These are phyloP conservation scores for Fonsecaea multimorphosa DNA, from an alignment of 2,329 filamentous ascomycete genomes.

Conservation along the genomic window DNA sequence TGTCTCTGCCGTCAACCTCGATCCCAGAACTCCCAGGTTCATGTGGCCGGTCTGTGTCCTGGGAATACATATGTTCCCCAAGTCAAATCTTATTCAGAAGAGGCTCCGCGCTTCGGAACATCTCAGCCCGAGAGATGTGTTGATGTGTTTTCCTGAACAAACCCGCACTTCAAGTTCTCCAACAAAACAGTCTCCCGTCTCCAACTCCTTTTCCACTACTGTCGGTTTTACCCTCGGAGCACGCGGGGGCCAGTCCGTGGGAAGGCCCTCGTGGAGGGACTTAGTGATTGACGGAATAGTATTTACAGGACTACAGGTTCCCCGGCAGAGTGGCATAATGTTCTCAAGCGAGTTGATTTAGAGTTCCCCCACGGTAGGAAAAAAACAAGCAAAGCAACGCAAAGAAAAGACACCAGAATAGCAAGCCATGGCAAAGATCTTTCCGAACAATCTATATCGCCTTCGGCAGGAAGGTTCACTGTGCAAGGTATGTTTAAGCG, in stretches of 20 bases:
- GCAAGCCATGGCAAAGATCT: conserved; percentile 14
- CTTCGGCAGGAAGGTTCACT: conserved; percentile 8
- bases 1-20: no score
- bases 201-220: neutral
- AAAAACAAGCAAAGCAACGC: neutral
- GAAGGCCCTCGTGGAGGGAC: neutral
- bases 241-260: neutral
- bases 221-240: neutral
- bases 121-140: neutral
- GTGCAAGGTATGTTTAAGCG: conserved; percentile 14
- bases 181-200: neutral
- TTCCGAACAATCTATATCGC: conserved; percentile 19
- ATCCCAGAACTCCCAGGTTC: no score
- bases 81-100: no score
- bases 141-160: neutral
- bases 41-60: no score
- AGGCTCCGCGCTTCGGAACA: neutral
- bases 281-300: neutral
- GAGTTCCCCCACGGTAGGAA: no score
- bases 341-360: no score
- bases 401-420: neutral
- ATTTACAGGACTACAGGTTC: neutral
- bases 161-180: conserved; percentile 5
- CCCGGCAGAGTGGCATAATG: neutral
- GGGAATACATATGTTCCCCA: no score